Evolutionary conservation across 116 monocot genomes (phyloP).

Genomic region (Phalaenopsis hybrid): DNA sequence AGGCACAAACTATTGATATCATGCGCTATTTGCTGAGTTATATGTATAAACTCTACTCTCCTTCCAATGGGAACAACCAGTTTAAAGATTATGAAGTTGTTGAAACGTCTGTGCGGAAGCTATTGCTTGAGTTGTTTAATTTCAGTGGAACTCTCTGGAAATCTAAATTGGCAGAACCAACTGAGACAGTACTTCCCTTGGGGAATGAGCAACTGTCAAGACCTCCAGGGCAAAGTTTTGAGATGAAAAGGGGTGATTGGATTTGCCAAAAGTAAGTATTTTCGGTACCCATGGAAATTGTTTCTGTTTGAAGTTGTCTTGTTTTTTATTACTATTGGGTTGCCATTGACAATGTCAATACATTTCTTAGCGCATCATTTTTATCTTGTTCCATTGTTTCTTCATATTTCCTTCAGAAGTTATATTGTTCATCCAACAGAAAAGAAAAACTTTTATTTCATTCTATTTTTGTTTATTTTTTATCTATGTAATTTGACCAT

Average conservation of each 20-base stretch:
- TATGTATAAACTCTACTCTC: constrained; percentile 19
- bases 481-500: too few relatives aligned
- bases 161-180: constrained; percentile 24
- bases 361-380: too few relatives aligned
- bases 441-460: too few relatives aligned
- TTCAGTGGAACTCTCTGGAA: constrained; percentile 17
- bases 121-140: constrained; percentile 57
- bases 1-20: constrained; percentile 66
- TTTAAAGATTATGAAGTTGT: constrained; percentile 24
- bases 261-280: constrained; percentile 78
- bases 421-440: too few relatives aligned
- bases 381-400: too few relatives aligned
- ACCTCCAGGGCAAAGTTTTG: constrained; percentile 44
- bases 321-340: too few relatives aligned
- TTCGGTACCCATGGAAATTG: neutral
- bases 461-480: too few relatives aligned
- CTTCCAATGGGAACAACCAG: constrained; percentile 8
- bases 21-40: constrained; percentile 79
- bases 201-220: constrained; percentile 32
- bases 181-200: constrained; percentile 5
- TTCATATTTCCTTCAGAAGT: too few relatives aligned
- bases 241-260: constrained; percentile 95
- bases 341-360: too few relatives aligned
- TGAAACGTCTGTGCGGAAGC: constrained; percentile 48
- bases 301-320: too few relatives aligned